Percentiles rank a stretch among this genome's conserved stretches.
phyloP scores from a whole-genome alignment of 768 basidiomycete genomes.

The Russula olivacea region DNA sequence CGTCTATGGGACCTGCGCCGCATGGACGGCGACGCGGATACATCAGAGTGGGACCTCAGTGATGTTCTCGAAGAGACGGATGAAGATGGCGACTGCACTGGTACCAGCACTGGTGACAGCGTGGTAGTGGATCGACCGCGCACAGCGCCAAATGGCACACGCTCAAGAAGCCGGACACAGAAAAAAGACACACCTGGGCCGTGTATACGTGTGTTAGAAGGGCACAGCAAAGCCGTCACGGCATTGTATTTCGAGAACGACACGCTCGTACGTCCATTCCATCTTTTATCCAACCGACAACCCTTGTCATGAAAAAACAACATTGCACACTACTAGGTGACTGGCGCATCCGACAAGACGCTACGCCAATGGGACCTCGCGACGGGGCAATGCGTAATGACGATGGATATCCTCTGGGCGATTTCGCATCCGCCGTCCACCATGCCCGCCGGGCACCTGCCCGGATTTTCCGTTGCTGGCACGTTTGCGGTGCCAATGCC shows the following conservation, averaged over 20 bases:
- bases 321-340: constrained; percentile 62
- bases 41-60: constrained; percentile 48
- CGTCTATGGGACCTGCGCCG: constrained; percentile 86
- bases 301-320: not conserved
- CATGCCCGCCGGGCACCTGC: constrained; percentile 36
- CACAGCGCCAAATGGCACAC: constrained; percentile 38
- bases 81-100: constrained; percentile 33
- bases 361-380: constrained; percentile 96
- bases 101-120: constrained; percentile 28
- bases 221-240: constrained; percentile 90
- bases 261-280: constrained; percentile 59
- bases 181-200: constrained; percentile 34
- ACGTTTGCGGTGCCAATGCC: constrained; percentile 80
- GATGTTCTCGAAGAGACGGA: constrained; percentile 65
- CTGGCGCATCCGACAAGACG: constrained; percentile 97
- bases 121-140: constrained; percentile 31
- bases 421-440: constrained; percentile 83
- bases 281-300: not conserved
- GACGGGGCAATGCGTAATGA: constrained; percentile 97
- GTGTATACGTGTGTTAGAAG: constrained; percentile 74
- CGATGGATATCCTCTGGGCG: constrained; percentile 99
- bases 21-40: constrained; percentile 68
- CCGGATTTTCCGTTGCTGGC: constrained; percentile 49
- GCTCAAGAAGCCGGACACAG: constrained; percentile 29
- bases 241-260: constrained; percentile 94